Evolutionary conservation across 768 basidiomycete species (phyloP), one percentile per base, ranked within the genome.

Genomic region (Gymnopilus dilepis): DNA sequence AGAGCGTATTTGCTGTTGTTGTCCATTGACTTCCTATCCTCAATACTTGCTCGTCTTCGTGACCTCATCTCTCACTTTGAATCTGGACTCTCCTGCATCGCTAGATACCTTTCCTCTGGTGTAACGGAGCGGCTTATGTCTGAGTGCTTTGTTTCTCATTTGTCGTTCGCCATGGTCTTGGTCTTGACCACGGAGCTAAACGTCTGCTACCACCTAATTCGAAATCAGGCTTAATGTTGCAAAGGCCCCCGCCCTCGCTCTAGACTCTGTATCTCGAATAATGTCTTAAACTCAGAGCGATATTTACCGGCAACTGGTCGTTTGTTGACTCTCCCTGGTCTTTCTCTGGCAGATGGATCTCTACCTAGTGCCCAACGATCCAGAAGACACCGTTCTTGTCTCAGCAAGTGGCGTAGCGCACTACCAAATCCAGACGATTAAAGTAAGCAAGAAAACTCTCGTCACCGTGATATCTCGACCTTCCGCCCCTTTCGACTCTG

Each of bases 361-460:
- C 15, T 85, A 82, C 68, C 78, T 86, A 51, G 70, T 81, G 17
- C 82, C 80, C 28, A 81, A 84, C 69, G 78, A 84, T 62, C 82
- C 82, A 7, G 76, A 81, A 63, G 76, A 78, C 57, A 82, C 82
- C 7, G 75, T 78, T 13, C 73, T 86, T 47, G 75, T 85, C 26
- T 84, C 84, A 13, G 69, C 79, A 21, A 82, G 82, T 64, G 84
- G 84, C 26, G 77, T 79, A 38, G 76, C 79, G 19, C 82, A 83
- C 63, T 86, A 84, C 67, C 76, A 76, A 58, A 74, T 85, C 61
- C 72, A 69, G 24, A 86, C 85, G 19, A 65, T 71, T 58, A 73
- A 77, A 50, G 62, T 70, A 30, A 69, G 71, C 31, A 65, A 74
- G 13, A 71, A 75, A 19, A 63, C 75, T 11, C 64, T 69, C 37